Conservation (phyloP, 2,329 filamentous ascomycete species). For the Trichoderma lentiforme region DNA sequence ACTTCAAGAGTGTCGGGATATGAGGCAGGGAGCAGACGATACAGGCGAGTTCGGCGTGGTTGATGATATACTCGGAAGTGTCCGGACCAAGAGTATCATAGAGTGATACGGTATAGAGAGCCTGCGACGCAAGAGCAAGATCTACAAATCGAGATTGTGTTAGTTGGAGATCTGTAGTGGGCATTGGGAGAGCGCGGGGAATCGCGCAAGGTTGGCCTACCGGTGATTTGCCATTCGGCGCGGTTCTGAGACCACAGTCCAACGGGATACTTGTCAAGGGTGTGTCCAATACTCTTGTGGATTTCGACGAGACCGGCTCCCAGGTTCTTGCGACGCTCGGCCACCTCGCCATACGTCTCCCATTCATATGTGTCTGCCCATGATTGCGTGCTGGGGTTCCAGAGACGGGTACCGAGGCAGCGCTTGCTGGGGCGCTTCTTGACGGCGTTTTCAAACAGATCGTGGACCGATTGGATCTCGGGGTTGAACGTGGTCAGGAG, state of each 20-base stretch:
- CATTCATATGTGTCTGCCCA: conserved; percentile 76
- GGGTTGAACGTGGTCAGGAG: conserved; percentile 72
- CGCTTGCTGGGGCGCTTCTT: conserved; percentile 61
- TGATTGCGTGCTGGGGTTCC: conserved; percentile 68
- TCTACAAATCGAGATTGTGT: conserved; percentile 48
- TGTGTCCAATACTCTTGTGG: conserved; percentile 67
- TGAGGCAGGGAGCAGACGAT: conserved; percentile 78
- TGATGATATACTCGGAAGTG: conserved; percentile 91
- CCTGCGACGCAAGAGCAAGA: conserved; percentile 81
- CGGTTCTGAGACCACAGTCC: conserved; percentile 86
- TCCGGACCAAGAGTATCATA: conserved; percentile 95
- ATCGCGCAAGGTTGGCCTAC: conserved; percentile 38
- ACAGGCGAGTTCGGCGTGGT: conserved; percentile 73
- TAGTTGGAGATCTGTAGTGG: background rate
- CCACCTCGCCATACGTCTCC: conserved; percentile 78
- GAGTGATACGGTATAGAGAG: conserved; percentile 84
- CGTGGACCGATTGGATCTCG: conserved; percentile 67
- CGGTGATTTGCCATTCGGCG: conserved; percentile 81
- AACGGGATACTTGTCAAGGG: conserved; percentile 63
- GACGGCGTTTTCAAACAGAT: conserved; percentile 70
- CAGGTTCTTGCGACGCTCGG: conserved; percentile 74
- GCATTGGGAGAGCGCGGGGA: background rate
- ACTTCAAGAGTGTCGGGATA: conserved; percentile 75
- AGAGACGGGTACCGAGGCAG: conserved; percentile 78
- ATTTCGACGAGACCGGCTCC: conserved; percentile 83